Evolutionary conservation across 129 eudicot genomes (phyloP), one percentile per base, ranked within the genome.

Genomic region (Rutidosis leptorrhynchoides): DNA sequence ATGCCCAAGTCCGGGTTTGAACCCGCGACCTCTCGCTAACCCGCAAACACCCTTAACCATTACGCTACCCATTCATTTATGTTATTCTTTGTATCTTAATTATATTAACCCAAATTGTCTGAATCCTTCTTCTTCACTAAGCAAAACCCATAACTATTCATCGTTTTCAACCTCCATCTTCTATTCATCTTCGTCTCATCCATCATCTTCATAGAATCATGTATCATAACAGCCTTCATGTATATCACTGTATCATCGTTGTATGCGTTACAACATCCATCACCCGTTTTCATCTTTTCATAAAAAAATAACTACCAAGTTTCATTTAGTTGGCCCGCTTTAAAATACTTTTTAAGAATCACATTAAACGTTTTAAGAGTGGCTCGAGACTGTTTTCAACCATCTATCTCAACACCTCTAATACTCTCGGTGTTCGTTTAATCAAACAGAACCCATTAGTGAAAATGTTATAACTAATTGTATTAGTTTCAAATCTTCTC

Each of bases 251-350:
- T 55, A 93, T 82, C 48, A 88, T 65, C 1, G 98, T 93, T 3
- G 98, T 93, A 68, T 93, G 88, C 55, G 89, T 93, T 43, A 93
- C 92, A 42, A 88, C 98, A 83, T 93, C 98, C 80, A 88, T 79
- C 75, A 75, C 87, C 64, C 84, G 66, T 66, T 79, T 80, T 58
- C 98, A 79, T 72, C 64, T 80, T 79, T 88, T 93, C 95, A 93
- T 93, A 84, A 74, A 80, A 72, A 70, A 93, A 93, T 74, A 93
- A 93, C 58, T 30, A 75, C 89, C 92, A 86, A 22, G 89, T 96
- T 60, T 88, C 92, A 71, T 80, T 80, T 0, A 82, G 25, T 62
- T 82, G 95, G 24, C 98, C 95, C 17, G 89, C 77, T 23, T 89
- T 73, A 46, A 93, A 93, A 69, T 72, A 93, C 67, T 96, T 96